These are phyloP conservation scores for Podila minutissima DNA, from an alignment of 192 early-diverging fungal species.

Conservation along the genomic window DNA sequence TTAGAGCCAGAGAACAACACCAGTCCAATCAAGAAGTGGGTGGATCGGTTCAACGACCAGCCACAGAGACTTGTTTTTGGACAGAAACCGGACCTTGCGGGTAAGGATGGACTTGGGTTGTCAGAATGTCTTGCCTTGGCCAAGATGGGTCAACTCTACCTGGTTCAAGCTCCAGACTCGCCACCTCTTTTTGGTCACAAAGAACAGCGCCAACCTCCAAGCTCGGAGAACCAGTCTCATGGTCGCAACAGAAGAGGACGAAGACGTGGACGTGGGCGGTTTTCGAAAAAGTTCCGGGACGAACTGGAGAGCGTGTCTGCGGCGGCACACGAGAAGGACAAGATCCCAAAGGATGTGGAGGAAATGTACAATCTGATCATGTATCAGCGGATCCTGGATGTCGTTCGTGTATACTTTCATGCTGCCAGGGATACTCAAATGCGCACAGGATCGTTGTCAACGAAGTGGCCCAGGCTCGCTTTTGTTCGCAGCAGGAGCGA, in stretches of 20 bases:
- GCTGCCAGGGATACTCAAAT: neutral
- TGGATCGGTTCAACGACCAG: slow-evolving; percentile 22
- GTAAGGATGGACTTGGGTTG: slow-evolving; percentile 20
- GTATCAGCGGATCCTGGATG: slow-evolving; percentile 21
- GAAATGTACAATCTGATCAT: slow-evolving; percentile 33
- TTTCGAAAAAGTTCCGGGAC: neutral
- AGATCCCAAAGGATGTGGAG: slow-evolving; percentile 7
- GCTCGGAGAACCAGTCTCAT: too few species aligned
- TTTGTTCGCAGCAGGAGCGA: slow-evolving; percentile 21
- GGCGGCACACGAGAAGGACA: neutral
- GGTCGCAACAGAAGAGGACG: too few species aligned
- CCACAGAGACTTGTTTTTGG: slow-evolving; percentile 13
- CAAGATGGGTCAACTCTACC: slow-evolving; percentile 18
- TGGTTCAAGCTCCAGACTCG: slow-evolving; percentile 10
- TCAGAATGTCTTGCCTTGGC: slow-evolving; percentile 29
- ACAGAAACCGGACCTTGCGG: slow-evolving; percentile 19
- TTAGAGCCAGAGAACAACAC: neutral
- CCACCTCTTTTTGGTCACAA: too few species aligned
- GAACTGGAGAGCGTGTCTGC: neutral
- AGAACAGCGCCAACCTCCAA: too few species aligned
- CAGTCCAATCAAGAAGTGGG: slow-evolving; percentile 27
- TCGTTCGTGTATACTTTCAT: slow-evolving; percentile 9
- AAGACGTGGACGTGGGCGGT: neutral
- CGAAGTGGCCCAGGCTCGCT: neutral
- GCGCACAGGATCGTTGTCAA: neutral